Evolutionary conservation across 768 basidiomycete species (phyloP).

Genomic region (Russula dissimulans): DNA sequence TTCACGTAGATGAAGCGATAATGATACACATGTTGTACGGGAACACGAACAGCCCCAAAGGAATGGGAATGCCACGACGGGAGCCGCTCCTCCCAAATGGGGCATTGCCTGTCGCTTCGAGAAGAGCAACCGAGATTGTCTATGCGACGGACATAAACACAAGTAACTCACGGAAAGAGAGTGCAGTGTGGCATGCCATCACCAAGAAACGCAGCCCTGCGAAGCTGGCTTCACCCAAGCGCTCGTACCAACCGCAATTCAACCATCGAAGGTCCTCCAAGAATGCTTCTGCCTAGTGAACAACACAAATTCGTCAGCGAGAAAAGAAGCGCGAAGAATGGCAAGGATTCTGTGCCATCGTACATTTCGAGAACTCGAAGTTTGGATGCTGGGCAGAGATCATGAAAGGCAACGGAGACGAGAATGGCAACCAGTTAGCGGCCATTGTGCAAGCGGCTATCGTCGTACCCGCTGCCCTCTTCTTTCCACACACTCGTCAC

Average conservation of each 20-base stretch:
- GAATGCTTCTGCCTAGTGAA: constrained; percentile 48
- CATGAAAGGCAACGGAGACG: no score
- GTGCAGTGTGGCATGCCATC: constrained; percentile 59
- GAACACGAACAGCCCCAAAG: neutral
- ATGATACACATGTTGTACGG: constrained; percentile 3
- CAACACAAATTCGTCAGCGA: neutral
- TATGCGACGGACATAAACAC: constrained; percentile 53
- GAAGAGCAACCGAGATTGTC: constrained; percentile 48
- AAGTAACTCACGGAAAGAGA: constrained; percentile 9
- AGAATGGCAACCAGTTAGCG: no score
- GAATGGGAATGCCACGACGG: constrained; percentile 42
- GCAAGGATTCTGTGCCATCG: neutral
- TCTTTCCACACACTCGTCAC: no score
- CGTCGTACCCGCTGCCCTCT: no score
- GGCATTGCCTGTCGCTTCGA: constrained; percentile 62
- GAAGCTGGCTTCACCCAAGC: constrained; percentile 66
- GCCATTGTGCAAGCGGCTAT: no score
- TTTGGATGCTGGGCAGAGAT: constrained; percentile 47
- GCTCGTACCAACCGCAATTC: constrained; percentile 69
- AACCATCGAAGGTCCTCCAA: constrained; percentile 61
- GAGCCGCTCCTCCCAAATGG: constrained; percentile 73
- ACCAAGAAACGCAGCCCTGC: constrained; percentile 60
- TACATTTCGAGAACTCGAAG: constrained; percentile 59
- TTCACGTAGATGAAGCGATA: no score
- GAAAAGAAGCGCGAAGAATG: no score